Base-by-base conservation (phyloP, 768 basidiomycete genomes). In the Kwoniella dendrophila region DNA sequence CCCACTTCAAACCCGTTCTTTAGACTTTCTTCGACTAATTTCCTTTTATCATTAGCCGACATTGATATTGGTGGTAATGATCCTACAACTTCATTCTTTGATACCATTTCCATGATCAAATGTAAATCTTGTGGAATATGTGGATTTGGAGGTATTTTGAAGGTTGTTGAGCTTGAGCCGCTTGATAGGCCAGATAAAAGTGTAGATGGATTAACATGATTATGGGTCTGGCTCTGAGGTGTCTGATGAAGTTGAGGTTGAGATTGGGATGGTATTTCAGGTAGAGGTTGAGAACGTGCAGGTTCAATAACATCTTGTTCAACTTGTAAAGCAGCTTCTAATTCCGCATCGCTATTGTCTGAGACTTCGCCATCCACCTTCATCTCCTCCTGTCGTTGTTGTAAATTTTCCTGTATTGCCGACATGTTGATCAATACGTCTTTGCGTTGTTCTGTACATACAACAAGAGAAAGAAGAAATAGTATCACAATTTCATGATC, bases 51-150 rank as follows among this genome's bases (percentile, higher is more conserved):
- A 1, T 68, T 59, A n/a, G 69, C 71, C 1, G 64, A 47, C 50
- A 73, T 70, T 4, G 29, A 55, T 2, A 74, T 20, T 4, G 69
- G 60, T 3, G 71, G 75, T 24, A 73, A 49, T 6, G 70, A 59
- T 4, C 70, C 69, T 24, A 72, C 73, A 8, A 69, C 70, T 49
- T 71, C 58, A 36, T 73, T 59, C 14, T 53, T 60, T 18, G 66
- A 59, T 2, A 78, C 76, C 67, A 78, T 70, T 56, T 76, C 70
- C 66, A 75, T 75, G 55, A 78, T 78, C 36, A 78, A 33, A 38
- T 71, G 69, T 12, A 78, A 43, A 52, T 78, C 76, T 56, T 74
- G 72, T 1, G 76, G 76, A 29, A 78, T 67, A 7, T 57, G 20
- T 4, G 71, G 74, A 48, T 73, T 64, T 1, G 63, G 58, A 5